Conservation (phyloP, 306 rosid genomes). For the Erythrophleum fordii region DNA sequence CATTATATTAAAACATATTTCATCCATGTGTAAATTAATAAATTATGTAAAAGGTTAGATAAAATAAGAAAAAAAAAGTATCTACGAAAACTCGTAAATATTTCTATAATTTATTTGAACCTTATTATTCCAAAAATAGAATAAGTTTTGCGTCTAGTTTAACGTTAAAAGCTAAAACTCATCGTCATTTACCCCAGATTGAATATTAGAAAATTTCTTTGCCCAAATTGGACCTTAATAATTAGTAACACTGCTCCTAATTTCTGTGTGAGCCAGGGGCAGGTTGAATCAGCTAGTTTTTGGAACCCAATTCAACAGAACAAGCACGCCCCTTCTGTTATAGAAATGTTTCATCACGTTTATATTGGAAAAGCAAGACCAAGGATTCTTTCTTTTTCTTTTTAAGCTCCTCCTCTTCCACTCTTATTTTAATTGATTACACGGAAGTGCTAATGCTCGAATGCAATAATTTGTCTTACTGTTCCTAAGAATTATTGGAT, state of each 20-base stretch:
- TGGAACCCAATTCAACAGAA: neutral
- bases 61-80: neutral
- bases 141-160: no score
- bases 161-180: no score
- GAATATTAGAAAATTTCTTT: no score
- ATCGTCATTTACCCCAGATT: no score
- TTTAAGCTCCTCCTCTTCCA: neutral
- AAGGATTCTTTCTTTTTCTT: neutral
- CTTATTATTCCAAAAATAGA: neutral
- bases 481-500: conserved; percentile 13
- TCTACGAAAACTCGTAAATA: no score
- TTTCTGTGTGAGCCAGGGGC: neutral
- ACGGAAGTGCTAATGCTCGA: conserved; percentile 33
- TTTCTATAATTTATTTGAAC: neutral
- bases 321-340: neutral
- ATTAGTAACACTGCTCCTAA: neutral
- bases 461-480: neutral
- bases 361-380: conserved; percentile 12
- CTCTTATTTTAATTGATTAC: conserved; percentile 39
- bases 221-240: neutral
- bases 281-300: neutral
- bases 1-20: neutral
- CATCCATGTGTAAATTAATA: neutral
- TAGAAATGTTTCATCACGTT: neutral
- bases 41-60: no score